Base-by-base conservation (phyloP, 805 yeast genomes). In the Metschnikowia lochheadii region DNA sequence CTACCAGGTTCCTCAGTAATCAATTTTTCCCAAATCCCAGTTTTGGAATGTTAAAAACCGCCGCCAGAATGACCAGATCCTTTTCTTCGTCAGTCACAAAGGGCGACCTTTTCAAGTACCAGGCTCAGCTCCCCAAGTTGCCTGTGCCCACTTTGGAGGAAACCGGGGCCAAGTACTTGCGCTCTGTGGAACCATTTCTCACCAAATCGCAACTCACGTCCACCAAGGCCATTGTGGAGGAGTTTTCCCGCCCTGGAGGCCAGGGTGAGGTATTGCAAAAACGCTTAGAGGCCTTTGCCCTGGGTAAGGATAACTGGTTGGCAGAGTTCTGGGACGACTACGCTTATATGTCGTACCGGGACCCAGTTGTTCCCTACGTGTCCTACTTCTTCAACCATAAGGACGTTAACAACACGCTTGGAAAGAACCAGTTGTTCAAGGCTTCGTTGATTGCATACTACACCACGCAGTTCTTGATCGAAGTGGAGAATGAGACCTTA, bases 351-450 rank as follows among this genome's bases (percentile, higher is more conserved):
- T 83, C 86, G 38, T 91, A 89, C 72, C 79, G 94, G 57, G 98
- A 89, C 68, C 96, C 98, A 0, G 87, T 92, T n/a, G 87, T 88
- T 26, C 97, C 98, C 11, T 91, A 84, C 64, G 96, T 89, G 35
- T 87, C 96, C 18, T 92, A 92, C 73, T 94, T 89, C 60, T 92
- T 81, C 71, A 79, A 84, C 48, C 96, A 92, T 73, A 85, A 81
- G 67, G 92, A 87, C 60, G 68, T 85, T 53, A 59, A 62, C 56
- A 78, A 82, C 55, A 67, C 69, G 6, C 74, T 86, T 53, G 88
- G 86, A 49, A 72, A 76, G 53, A 80, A 82, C 62, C 91, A 85
- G 61, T 65, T 84, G 49, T 68, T 75, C 56, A 88, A 94, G 63
- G 89, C 97, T 1, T 80, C 96, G 5, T 84, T 89, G 44, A 70